Conservation (phyloP, 176 grass and related monocot species). For the Musa itinerans region DNA sequence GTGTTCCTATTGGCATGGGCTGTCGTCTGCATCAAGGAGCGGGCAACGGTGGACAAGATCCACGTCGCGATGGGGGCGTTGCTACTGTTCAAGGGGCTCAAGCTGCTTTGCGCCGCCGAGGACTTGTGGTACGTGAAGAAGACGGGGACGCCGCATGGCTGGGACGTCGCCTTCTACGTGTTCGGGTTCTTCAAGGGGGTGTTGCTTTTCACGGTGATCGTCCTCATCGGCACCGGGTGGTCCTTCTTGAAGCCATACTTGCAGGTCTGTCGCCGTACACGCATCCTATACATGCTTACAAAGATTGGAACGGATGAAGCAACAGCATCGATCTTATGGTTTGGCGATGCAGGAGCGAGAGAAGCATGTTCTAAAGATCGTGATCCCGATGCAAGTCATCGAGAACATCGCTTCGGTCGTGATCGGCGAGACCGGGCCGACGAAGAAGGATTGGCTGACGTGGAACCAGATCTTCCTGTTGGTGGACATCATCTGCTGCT, state of each 20-base stretch:
- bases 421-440: slow-evolving; percentile 57
- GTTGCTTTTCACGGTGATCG: slow-evolving; percentile 54
- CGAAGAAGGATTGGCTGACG: slow-evolving; percentile 34
- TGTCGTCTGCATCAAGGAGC: slow-evolving; percentile 19
- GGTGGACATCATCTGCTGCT: slow-evolving; percentile 52
- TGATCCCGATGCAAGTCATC: slow-evolving; percentile 49
- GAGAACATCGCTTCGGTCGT: slow-evolving; percentile 47
- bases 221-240: slow-evolving; percentile 70
- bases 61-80: slow-evolving; percentile 45
- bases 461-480: slow-evolving; percentile 67
- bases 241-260: slow-evolving; percentile 62
- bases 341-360: slow-evolving; percentile 32
- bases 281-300: no score
- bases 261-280: slow-evolving; percentile 22
- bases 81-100: slow-evolving; percentile 68
- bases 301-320: no score
- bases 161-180: slow-evolving; percentile 68
- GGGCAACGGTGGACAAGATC: slow-evolving; percentile 31
- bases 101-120: slow-evolving; percentile 51
- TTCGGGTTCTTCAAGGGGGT: slow-evolving; percentile 67
- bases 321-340: no score
- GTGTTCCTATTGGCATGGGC: slow-evolving; percentile 33
- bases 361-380: slow-evolving; percentile 57
- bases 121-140: slow-evolving; percentile 47
- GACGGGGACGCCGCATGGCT: slow-evolving; percentile 51